phyloP scores from a whole-genome alignment of 2,329 filamentous ascomycete genomes.

The Fusarium annulatum region DNA sequence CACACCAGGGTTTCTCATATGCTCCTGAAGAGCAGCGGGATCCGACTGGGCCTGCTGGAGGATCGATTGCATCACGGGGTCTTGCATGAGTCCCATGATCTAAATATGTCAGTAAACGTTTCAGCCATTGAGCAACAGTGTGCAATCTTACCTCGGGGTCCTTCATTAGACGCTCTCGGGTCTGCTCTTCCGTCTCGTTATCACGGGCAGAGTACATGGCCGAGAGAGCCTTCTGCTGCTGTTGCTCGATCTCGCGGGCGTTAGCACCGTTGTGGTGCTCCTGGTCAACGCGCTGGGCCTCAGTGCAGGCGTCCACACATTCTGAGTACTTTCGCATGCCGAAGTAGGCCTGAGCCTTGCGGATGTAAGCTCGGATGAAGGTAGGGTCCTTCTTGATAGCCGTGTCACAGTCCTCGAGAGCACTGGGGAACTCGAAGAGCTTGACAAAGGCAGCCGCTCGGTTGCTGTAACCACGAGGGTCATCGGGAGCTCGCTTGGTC shows the following conservation, averaged over 20 bases:
- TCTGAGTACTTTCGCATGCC: slow-evolving; percentile 99
- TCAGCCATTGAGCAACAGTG: background rate
- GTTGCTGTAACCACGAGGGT: slow-evolving; percentile 96
- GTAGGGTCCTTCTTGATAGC: slow-evolving; percentile 91
- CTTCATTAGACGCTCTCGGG: slow-evolving; percentile 86
- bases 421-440: slow-evolving; percentile 93
- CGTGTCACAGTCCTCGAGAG: slow-evolving; percentile 89
- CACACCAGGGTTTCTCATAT: slow-evolving; percentile 93
- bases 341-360: slow-evolving; percentile 94
- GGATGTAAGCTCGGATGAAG: slow-evolving; percentile 96
- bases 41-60: slow-evolving; percentile 96
- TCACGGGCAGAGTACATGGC: slow-evolving; percentile 92
- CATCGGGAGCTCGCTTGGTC: slow-evolving; percentile 93
- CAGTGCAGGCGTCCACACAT: slow-evolving; percentile 87
- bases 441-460: slow-evolving; percentile 97
- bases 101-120: slow-evolving; percentile 48
- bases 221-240: slow-evolving; percentile 90
- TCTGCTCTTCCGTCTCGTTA: slow-evolving; percentile 96
- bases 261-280: slow-evolving; percentile 78
- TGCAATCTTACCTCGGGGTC: slow-evolving; percentile 82
- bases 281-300: slow-evolving; percentile 81
- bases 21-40: slow-evolving; percentile 91
- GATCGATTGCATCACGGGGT: slow-evolving; percentile 97
- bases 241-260: slow-evolving; percentile 89
- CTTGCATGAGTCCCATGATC: slow-evolving; percentile 92